Conservation (phyloP, 495 filamentous ascomycete genomes). For the Annulohypoxylon stygium region DNA sequence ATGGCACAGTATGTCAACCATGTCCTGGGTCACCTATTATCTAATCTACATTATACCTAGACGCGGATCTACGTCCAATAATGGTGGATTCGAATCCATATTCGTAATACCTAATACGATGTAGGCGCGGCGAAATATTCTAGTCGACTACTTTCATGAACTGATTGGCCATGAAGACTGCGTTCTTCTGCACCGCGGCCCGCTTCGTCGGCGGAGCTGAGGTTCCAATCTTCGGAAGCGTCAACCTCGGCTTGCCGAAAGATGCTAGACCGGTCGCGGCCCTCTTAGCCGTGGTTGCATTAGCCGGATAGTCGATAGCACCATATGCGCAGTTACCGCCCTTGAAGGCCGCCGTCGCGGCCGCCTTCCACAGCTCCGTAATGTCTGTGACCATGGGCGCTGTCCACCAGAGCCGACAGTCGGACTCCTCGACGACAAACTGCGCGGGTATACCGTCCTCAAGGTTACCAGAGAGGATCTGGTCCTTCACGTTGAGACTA, state of each 20-base stretch:
- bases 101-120: neutral
- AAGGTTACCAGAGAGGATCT: constrained; percentile 53
- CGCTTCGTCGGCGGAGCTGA: constrained; percentile 24
- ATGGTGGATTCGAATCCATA: constrained; percentile 10
- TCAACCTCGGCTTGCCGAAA: constrained; percentile 44
- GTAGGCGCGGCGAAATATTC: constrained; percentile 15
- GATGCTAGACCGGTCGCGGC: constrained; percentile 30
- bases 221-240: constrained; percentile 36
- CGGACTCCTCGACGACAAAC: constrained; percentile 66
- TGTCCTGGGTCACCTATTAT: constrained; percentile 1
- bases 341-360: constrained; percentile 55
- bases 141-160: constrained; percentile 52
- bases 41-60: constrained; percentile 30
- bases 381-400: constrained; percentile 62
- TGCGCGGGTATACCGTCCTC: constrained; percentile 61
- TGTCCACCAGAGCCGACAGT: constrained; percentile 69
- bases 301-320: constrained; percentile 30
- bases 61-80: constrained; percentile 24
- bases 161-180: constrained; percentile 44
- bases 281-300: constrained; percentile 33
- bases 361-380: constrained; percentile 63
- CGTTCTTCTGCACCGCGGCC: constrained; percentile 34
- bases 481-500: constrained; percentile 58
- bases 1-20: neutral
- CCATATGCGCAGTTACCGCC: constrained; percentile 53